These are phyloP conservation scores for Adansonia rubrostipa DNA, from an alignment of 441 rosid species.

Conservation along the genomic window DNA sequence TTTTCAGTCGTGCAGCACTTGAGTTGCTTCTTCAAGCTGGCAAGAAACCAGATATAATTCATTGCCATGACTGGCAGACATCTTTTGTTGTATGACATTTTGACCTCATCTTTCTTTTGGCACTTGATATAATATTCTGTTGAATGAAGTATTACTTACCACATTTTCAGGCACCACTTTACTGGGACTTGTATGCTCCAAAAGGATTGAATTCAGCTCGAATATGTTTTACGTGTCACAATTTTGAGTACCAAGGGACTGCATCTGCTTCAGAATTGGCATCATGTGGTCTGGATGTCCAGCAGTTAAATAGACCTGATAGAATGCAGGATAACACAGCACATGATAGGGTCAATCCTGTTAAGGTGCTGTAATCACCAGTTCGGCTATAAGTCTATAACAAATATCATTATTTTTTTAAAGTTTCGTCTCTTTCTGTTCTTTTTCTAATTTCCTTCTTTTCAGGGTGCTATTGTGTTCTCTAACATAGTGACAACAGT, in stretches of 20 bases:
- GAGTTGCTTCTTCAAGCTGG: conserved; percentile 93
- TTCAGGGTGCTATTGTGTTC: conserved; percentile 92
- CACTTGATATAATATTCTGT: conserved; percentile 22
- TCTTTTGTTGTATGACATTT: conserved; percentile 83
- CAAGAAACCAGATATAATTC: conserved; percentile 93
- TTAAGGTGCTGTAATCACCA: conserved; percentile 58
- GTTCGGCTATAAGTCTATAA: background rate
- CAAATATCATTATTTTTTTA: conserved; percentile 19
- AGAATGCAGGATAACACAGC: conserved; percentile 94
- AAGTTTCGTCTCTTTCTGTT: background rate
- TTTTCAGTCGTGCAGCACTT: conserved; percentile 92
- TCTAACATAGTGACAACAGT: conserved; percentile 97
- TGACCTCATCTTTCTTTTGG: conserved; percentile 19
- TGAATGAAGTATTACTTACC: conserved; percentile 2
- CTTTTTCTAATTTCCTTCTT: conserved; percentile 24
- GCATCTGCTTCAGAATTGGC: conserved; percentile 86
- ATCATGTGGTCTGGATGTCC: conserved; percentile 90
- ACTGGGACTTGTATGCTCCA: conserved; percentile 92
- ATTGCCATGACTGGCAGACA: conserved; percentile 99
- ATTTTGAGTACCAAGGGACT: conserved; percentile 96
- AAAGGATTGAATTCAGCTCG: conserved; percentile 94
- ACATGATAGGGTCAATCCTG: conserved; percentile 80
- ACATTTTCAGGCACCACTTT: conserved; percentile 80
- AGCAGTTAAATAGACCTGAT: conserved; percentile 86
- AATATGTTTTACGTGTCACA: conserved; percentile 97